These are phyloP conservation scores for Ampelocalamus luodianensis DNA, from an alignment of 176 grass and related monocot genomes.

Conservation along the genomic window DNA sequence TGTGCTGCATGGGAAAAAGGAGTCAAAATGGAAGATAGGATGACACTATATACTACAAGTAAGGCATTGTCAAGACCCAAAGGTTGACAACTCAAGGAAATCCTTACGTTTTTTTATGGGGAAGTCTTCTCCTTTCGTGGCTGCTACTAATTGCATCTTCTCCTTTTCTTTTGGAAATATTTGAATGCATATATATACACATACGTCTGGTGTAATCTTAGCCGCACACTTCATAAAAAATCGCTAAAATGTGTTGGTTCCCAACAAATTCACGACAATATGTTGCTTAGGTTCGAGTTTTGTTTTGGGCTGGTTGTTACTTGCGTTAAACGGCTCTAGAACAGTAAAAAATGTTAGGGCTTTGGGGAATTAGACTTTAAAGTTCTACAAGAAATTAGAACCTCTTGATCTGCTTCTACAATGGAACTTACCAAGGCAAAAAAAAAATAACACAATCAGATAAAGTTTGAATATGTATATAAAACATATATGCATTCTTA, in stretches of 20 bases:
- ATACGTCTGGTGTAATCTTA: neutral
- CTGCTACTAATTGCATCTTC: neutral
- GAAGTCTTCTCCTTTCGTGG: conserved; percentile 21
- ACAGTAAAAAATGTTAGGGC: neutral
- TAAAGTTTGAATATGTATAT: neutral
- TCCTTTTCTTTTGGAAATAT: neutral
- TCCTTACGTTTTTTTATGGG: neutral
- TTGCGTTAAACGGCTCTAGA: conserved; percentile 9
- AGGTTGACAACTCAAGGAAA: conserved; percentile 34
- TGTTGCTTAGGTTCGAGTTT: neutral
- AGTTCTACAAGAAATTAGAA: neutral
- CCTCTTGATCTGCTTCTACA: neutral
- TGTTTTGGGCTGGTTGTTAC: neutral
- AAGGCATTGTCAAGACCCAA: conserved; percentile 40
- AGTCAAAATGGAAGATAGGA: conserved; percentile 37
- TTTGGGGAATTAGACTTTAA: neutral
- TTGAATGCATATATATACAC: neutral
- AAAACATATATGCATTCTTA: neutral
- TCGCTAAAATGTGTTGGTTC: neutral
- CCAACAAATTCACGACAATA: neutral
- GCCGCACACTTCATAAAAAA: neutral
- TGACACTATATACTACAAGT: conserved; percentile 19
- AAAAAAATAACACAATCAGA: neutral
- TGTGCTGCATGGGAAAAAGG: neutral
- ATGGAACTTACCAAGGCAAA: neutral